Evolutionary conservation across 2,329 filamentous ascomycete species (phyloP).

Genomic region (Microdochium paspali): DNA sequence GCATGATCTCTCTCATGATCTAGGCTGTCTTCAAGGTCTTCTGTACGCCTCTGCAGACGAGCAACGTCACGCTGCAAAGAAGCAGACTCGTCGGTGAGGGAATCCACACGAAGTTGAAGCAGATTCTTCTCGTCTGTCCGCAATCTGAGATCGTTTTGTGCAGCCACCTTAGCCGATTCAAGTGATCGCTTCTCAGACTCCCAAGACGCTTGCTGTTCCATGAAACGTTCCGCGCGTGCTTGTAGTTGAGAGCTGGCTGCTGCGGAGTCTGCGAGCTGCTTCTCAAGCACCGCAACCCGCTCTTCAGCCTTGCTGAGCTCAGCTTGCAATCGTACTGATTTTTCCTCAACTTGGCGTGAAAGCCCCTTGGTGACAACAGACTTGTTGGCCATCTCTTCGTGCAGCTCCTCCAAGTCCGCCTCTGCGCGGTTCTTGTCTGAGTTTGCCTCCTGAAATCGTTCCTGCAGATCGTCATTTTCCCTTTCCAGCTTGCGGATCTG

Average conservation of each 20-base stretch:
- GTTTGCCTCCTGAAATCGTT: slow-evolving; percentile 42
- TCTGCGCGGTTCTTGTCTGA: slow-evolving; percentile 48
- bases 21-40: slow-evolving; percentile 37
- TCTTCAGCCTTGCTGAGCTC: slow-evolving; percentile 48
- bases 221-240: slow-evolving; percentile 30
- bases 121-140: slow-evolving; percentile 58
- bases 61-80: slow-evolving; percentile 57
- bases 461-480: slow-evolving; percentile 44
- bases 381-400: slow-evolving; percentile 72
- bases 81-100: slow-evolving; percentile 54
- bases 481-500: slow-evolving; percentile 43
- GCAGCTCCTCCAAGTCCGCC: slow-evolving; percentile 53
- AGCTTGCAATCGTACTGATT: slow-evolving; percentile 53
- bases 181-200: slow-evolving; percentile 29
- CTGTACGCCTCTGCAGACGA: slow-evolving; percentile 33
- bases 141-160: slow-evolving; percentile 49
- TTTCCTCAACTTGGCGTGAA: slow-evolving; percentile 67
- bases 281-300: slow-evolving; percentile 41
- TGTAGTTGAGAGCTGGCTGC: slow-evolving; percentile 36
- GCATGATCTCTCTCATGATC: slow-evolving; percentile 47
- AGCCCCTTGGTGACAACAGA: slow-evolving; percentile 67
- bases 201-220: slow-evolving; percentile 30
- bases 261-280: slow-evolving; percentile 35
- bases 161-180: slow-evolving; percentile 40
- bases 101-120: slow-evolving; percentile 59